A percentile compares a stretch with the other conserved stretches of the same genome.
Evolutionary conservation across 208 protist genomes (phyloP).

Genomic region (Herpetomonas samuelpessoai): DNA sequence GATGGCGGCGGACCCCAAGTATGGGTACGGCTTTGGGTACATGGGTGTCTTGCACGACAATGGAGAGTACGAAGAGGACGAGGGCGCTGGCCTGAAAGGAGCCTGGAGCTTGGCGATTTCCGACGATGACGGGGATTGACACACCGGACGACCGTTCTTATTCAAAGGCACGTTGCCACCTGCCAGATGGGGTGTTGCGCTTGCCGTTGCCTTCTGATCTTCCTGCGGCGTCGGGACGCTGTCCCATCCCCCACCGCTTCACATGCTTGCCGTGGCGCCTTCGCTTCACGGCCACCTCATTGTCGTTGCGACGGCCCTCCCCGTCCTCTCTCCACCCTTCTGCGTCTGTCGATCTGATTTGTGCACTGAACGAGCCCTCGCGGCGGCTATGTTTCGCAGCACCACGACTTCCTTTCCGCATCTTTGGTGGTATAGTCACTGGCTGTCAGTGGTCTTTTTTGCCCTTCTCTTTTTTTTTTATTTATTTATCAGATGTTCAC

Average conservation of each 20-base stretch:
- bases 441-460: constrained; percentile 1
- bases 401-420: background rate
- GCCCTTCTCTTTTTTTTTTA: constrained; percentile 5
- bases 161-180: no score
- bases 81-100: constrained; percentile 46
- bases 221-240: no score
- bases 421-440: background rate
- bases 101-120: constrained; percentile 47
- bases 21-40: constrained; percentile 83
- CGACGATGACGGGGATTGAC: constrained; percentile 28
- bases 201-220: no score
- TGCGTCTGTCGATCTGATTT: no score
- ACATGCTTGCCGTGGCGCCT: no score
- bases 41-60: constrained; percentile 68
- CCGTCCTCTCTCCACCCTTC: no score
- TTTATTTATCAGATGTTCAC: constrained; percentile 2
- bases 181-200: no score
- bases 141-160: background rate
- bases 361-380: no score
- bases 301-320: no score
- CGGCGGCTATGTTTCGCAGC: background rate
- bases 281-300: no score
- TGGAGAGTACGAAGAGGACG: constrained; percentile 75
- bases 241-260: no score
- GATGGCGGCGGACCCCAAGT: constrained; percentile 29